Evolutionary conservation across 805 yeast species (phyloP), one percentile per base, ranked within the genome.

Genomic region (Brettanomyces naardenensis): DNA sequence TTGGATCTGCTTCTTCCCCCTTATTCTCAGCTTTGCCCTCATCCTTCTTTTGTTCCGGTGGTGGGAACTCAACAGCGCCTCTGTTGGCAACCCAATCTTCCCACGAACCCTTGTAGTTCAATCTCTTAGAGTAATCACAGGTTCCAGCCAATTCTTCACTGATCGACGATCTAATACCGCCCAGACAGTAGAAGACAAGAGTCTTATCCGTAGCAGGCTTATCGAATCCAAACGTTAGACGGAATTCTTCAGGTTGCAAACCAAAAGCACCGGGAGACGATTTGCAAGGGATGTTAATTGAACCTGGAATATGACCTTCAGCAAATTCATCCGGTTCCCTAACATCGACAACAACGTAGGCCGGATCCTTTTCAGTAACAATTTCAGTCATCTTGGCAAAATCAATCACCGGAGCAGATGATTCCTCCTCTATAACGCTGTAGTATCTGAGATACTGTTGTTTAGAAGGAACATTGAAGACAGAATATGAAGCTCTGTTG

Each of bases 231-330:
- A 89, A 87, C 33, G 75, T 68, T 27, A 82, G 84, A 51, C 76
- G 71, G 53, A 92, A 90, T 47, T 85, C 95, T 38, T 84, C 95
- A 5, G 72, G 70, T 1, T 79, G 61, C 35, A 90, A 71, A 35
- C 85, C 87, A 43, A 90, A 68, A 0, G 97, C 97, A 17, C 95
- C 95, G 0, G 97, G 97, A 10, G 89, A 75, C 4, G 92, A 76
- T 54, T 87, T 87, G 64, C 78, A 80, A 15, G 98, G 97, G 41
- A 90, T 73, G 55, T 92, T 92, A 40, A 89, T 61, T 5, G 97
- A 80, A 11, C 75, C 72, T 21, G 96, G 96, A 49, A 90, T 82
- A 54, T 73, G 78, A 31, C 95, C 95, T 34, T 66, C 75, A 28
- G 63, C 64, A 39, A 41, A 62, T 62, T 90, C 98, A 19, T 67